A percentile compares a stretch with the other conserved stretches of the same genome.
Conservation (phyloP, 2,329 filamentous ascomycete genomes). For the Clarireedia paspali region DNA sequence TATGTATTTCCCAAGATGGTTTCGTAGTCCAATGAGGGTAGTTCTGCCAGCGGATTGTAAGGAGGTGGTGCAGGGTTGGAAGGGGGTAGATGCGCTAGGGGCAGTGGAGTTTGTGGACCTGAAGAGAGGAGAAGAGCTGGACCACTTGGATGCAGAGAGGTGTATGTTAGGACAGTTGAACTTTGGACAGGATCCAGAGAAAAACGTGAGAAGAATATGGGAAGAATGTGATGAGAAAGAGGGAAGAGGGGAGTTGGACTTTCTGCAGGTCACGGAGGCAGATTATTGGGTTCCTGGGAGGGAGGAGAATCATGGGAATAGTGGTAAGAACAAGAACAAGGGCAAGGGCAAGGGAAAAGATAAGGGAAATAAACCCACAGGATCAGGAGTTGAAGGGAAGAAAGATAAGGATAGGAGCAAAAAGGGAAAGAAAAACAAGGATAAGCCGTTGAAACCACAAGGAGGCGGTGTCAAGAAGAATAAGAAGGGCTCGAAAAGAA, state of each 20-base stretch:
- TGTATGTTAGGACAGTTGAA: not conserved
- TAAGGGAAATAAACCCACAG: too few relatives aligned
- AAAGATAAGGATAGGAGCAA: not conserved
- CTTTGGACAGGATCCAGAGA: conserved; percentile 2
- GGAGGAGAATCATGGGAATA: not conserved
- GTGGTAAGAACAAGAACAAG: not conserved
- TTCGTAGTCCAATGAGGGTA: conserved; percentile 1
- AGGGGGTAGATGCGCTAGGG: not conserved
- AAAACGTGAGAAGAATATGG: not conserved
- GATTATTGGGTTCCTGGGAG: conserved; percentile 2
- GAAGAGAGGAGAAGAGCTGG: not conserved
- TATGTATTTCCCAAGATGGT: conserved; percentile 9
- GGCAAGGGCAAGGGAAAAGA: not conserved
- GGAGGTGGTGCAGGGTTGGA: not conserved
- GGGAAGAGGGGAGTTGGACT: not conserved
- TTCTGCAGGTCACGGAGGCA: not conserved
- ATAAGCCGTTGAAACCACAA: not conserved
- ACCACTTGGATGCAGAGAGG: not conserved
- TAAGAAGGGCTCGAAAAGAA: too few relatives aligned
- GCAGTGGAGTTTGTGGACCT: not conserved
- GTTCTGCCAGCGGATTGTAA: not conserved
- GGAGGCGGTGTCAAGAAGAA: not conserved
- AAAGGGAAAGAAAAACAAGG: not conserved
- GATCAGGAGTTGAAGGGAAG: not conserved
- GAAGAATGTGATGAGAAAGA: not conserved